phyloP scores from a whole-genome alignment of 169 alveolate genomes.

The Amoebophrya sp. region DNA sequence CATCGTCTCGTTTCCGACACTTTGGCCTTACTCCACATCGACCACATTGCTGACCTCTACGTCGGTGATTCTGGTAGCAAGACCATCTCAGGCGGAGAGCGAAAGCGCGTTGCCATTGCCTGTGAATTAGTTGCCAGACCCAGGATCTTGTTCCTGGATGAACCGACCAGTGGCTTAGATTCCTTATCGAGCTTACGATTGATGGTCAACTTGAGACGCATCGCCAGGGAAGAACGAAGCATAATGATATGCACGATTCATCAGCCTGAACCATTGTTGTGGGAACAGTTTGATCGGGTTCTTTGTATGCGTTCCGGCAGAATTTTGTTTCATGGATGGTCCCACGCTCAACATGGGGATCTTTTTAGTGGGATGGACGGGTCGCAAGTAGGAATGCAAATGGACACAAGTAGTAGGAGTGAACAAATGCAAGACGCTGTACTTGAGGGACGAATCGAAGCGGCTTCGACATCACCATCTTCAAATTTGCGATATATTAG shows the following conservation, averaged over 20 bases:
- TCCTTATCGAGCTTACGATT: conserved; percentile 65
- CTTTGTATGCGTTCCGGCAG: background rate
- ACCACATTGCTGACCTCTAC: conserved; percentile 52
- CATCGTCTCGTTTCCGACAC: too few relatives aligned
- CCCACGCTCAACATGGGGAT: too few relatives aligned
- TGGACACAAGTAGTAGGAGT: background rate
- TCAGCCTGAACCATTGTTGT: conserved; percentile 53
- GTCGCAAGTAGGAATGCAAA: too few relatives aligned
- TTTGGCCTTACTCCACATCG: conserved; percentile 49
- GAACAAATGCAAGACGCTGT: background rate
- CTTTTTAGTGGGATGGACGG: too few relatives aligned
- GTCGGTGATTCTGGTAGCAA: conserved; percentile 63
- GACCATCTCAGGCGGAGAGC: conserved; percentile 79
- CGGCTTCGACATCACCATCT: too few relatives aligned
- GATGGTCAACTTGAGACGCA: conserved; percentile 55
- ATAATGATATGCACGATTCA: conserved; percentile 65
- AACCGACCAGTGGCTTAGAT: conserved; percentile 84
- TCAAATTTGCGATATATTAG: too few relatives aligned
- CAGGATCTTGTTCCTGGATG: conserved; percentile 69
- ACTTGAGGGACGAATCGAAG: background rate
- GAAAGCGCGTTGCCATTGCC: conserved; percentile 73
- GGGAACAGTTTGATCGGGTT: background rate
- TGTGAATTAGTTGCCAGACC: conserved; percentile 76
- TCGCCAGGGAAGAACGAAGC: conserved; percentile 59
- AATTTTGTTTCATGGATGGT: background rate